A percentile compares a stretch with the other conserved stretches of the same genome.
These are phyloP conservation scores for Thelonectria rubi DNA, from an alignment of 2,329 filamentous ascomycete genomes.

Conservation along the genomic window DNA sequence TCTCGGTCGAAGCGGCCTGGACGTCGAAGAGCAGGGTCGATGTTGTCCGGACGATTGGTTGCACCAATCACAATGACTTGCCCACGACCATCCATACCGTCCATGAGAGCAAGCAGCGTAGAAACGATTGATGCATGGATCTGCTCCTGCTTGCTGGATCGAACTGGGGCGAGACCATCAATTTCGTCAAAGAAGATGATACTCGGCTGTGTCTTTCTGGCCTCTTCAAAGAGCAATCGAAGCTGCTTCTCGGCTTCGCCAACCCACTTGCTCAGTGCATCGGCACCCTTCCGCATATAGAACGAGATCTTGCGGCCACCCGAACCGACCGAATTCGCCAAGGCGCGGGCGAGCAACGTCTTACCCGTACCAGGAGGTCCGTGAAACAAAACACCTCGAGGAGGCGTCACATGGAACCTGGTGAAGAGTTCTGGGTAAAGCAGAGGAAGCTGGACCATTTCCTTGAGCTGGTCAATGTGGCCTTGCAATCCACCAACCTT, in stretches of 20 bases:
- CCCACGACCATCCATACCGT: slow-evolving; percentile 97
- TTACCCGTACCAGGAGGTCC: slow-evolving; percentile 98
- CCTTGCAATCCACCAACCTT: slow-evolving; percentile 91
- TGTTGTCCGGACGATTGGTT: slow-evolving; percentile 96
- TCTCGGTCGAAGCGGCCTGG: slow-evolving; percentile 96
- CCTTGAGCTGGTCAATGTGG: slow-evolving; percentile 96
- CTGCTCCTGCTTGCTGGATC: slow-evolving; percentile 98
- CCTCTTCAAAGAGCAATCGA: slow-evolving; percentile 92
- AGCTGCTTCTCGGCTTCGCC: slow-evolving; percentile 97
- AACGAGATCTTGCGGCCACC: slow-evolving; percentile 96
- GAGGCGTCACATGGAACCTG: slow-evolving; percentile 91
- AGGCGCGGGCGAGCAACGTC: slow-evolving; percentile 90
- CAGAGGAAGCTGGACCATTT: slow-evolving; percentile 95
- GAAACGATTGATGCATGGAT: slow-evolving; percentile 98
- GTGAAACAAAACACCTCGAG: slow-evolving; percentile 94
- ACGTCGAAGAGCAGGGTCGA: slow-evolving; percentile 92
- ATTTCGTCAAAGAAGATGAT: slow-evolving; percentile 99
- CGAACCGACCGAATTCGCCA: slow-evolving; percentile 89
- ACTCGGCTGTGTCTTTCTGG: slow-evolving; percentile 92
- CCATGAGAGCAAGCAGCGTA: slow-evolving; percentile 92
- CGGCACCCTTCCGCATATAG: slow-evolving; percentile 98
- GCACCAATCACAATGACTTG: slow-evolving; percentile 99
- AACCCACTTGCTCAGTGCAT: slow-evolving; percentile 98
- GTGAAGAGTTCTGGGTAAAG: slow-evolving; percentile 95
- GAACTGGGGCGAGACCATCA: slow-evolving; percentile 92